Evolutionary conservation across 1,284 basidiomycete species (phyloP).

Genomic region (Earliella scabrosa): DNA sequence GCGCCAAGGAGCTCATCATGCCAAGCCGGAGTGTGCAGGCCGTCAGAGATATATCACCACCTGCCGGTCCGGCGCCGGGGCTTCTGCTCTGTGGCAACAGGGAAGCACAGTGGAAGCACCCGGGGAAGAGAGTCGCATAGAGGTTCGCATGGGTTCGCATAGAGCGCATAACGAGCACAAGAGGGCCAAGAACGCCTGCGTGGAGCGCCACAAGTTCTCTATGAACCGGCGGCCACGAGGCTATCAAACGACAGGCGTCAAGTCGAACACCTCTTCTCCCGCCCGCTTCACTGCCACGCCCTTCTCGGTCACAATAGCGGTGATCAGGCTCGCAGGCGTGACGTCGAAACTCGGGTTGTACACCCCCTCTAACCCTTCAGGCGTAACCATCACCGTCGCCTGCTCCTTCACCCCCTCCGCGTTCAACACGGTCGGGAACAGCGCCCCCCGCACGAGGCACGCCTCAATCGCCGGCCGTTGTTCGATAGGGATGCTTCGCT

Average conservation of each 20-base stretch:
- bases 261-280: slow-evolving; percentile 56
- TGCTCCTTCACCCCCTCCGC: slow-evolving; percentile 52
- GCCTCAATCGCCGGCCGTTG: slow-evolving; percentile 87
- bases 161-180: neutral
- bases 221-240: slow-evolving; percentile 1
- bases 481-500: slow-evolving; percentile 85
- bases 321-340: slow-evolving; percentile 83
- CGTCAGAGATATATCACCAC: neutral
- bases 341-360: slow-evolving; percentile 96
- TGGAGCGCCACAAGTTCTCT: neutral
- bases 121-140: too few relatives aligned
- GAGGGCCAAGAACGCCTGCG: neutral
- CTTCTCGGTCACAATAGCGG: slow-evolving; percentile 89
- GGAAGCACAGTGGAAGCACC: too few relatives aligned
- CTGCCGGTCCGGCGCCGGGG: neutral
- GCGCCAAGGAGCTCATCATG: neutral
- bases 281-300: slow-evolving; percentile 74
- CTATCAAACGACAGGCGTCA: slow-evolving; percentile 52
- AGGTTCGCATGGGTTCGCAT: too few relatives aligned
- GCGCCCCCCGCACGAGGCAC: slow-evolving; percentile 80
- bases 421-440: slow-evolving; percentile 54
- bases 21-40: neutral
- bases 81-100: neutral
- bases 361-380: slow-evolving; percentile 65
- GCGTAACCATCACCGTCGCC: slow-evolving; percentile 76